Base-by-base conservation (phyloP, 73 alveolate genomes). In the Blepharisma stoltei region DNA sequence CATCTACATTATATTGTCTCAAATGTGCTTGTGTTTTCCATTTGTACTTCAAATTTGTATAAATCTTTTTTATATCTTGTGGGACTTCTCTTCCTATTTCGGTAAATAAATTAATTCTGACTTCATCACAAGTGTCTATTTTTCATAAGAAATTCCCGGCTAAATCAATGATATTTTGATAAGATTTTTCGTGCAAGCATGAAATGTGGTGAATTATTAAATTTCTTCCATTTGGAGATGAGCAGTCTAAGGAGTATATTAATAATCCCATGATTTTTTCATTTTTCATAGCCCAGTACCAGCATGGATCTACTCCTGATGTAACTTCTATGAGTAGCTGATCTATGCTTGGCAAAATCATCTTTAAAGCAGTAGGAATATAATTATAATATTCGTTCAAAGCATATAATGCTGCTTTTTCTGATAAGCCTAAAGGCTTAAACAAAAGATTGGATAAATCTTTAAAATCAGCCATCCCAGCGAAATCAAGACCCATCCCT, bases 41-140 rank as follows among this genome's bases (percentile, higher is more conserved):
- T 60, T 25, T 60, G 73, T 60, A 60, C 46, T 60, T 60, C 2
- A 38, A 14, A 8, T 20, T 11, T 8, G 14, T 60, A 4, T 1
- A 14, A 8, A 60, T 25, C 5, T 60, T 60, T 60, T 60, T 60
- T 0, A 60, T 60, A 20, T 60, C 73, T 18, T n/a, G 73, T n/a
- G 48, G 14, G 38, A 60, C 18, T 11, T 60, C 73, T 60, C 23
- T 14, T n/a, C 46, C 46, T 9, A 18, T 60, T 25, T 14, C 73
- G 0, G 73, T 9, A 25, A 60, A 60, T 9, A 60, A 9, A 38
- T 14, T 14, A 5, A 60, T 60, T 25, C 73, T 60, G 14, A 38
- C 73, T 60, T 60, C 73, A 60, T 60, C 73, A 60, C 73, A 60
- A 11, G 73, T n/a, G 73, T 60, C 73, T n/a, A 60, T 25, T 60